Conservation (phyloP, 257 asterid genomes). For the Gynochthodes officinalis region DNA sequence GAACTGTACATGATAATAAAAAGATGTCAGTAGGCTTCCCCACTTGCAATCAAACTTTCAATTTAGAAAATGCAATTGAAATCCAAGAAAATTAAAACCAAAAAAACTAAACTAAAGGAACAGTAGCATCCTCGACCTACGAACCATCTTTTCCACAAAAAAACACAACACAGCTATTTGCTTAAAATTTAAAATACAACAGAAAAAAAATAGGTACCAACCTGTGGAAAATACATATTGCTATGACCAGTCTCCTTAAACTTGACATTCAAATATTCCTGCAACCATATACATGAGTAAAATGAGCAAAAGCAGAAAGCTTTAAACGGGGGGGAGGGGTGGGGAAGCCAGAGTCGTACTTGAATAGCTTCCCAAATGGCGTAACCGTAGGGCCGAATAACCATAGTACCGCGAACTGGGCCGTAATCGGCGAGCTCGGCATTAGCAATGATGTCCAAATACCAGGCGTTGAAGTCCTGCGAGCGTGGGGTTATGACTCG, state of each 20-base stretch:
- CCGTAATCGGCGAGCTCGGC: conserved; percentile 99
- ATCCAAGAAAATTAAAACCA: not conserved
- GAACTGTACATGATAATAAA: conserved; percentile 44
- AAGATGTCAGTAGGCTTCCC: conserved; percentile 7
- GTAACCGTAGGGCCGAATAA: conserved; percentile 96
- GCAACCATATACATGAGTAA: conserved; percentile 27
- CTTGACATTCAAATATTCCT: conserved; percentile 93
- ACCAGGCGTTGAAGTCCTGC: conserved; percentile 98
- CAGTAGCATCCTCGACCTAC: no score
- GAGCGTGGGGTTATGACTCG: conserved; percentile 82
- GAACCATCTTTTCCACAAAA: no score
- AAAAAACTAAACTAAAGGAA: no score
- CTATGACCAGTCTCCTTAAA: conserved; percentile 99
- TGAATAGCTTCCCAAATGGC: conserved; percentile 99
- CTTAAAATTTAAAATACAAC: not conserved
- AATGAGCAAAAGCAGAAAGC: not conserved
- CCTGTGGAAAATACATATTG: conserved; percentile 99
- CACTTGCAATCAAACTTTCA: not conserved
- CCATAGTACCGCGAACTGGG: conserved; percentile 99
- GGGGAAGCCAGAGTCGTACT: conserved; percentile 40
- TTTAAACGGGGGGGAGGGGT: not conserved
- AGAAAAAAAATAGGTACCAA: not conserved
- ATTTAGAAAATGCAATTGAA: not conserved
- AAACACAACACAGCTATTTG: not conserved
- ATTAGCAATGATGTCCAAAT: conserved; percentile 78